Percentiles rank a stretch among this genome's conserved stretches.
These are phyloP conservation scores for Strobilomyces echinocephalus DNA, from an alignment of 768 basidiomycete species.

Conservation along the genomic window DNA sequence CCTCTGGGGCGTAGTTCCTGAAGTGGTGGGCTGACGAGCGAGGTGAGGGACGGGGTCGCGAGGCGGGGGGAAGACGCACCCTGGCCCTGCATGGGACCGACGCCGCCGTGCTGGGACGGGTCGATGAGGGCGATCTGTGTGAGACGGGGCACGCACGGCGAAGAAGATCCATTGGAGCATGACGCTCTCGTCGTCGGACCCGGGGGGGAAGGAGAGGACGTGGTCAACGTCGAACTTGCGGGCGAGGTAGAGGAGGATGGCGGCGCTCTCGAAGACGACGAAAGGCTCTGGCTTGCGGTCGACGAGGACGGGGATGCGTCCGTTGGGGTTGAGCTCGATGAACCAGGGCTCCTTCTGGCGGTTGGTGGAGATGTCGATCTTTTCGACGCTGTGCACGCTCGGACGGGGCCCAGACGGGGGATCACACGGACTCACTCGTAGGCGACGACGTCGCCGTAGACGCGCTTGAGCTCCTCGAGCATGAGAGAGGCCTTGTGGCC, in stretches of 20 bases:
- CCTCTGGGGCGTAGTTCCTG: constrained; percentile 55
- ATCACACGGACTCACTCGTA: constrained; percentile 41
- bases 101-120: constrained; percentile 58
- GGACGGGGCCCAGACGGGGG: not conserved
- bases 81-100: constrained; percentile 90
- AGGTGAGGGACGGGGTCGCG: constrained; percentile 8
- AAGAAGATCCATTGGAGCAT: constrained; percentile 88
- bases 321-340: constrained; percentile 68
- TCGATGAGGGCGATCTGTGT: not conserved
- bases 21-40: constrained; percentile 60
- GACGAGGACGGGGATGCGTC: constrained; percentile 63
- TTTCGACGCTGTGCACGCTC: constrained; percentile 37
- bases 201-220: constrained; percentile 62
- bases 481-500: constrained; percentile 46
- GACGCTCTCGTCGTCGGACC: constrained; percentile 60
- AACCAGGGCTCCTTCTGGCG: constrained; percentile 83
- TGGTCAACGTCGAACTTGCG: constrained; percentile 78
- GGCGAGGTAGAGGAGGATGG: constrained; percentile 78
- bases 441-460: constrained; percentile 41
- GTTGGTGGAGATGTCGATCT: constrained; percentile 56
- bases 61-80: constrained; percentile 10
- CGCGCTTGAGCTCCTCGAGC: constrained; percentile 59
- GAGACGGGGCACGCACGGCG: constrained; percentile 39
- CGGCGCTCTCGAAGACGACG: constrained; percentile 69
- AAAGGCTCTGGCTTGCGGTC: constrained; percentile 57